Conservation (phyloP, 1,284 basidiomycete species). For the Fomitiporia mediterranea region DNA sequence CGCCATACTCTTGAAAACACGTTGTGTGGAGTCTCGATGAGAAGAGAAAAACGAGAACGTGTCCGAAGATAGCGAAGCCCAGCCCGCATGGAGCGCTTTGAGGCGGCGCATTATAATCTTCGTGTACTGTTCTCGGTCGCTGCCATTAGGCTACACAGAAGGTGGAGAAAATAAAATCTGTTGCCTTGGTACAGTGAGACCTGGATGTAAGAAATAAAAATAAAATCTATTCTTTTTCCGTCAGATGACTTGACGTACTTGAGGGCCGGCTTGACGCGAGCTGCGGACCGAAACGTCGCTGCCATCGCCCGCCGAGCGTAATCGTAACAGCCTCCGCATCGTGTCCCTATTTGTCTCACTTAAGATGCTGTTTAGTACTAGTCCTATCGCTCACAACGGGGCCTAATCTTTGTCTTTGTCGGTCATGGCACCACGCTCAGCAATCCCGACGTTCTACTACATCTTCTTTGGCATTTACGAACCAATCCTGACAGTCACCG, state of each 20-base stretch:
- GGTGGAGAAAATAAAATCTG: slow-evolving; percentile 34
- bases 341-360: slow-evolving; percentile 21
- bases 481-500: slow-evolving; percentile 57
- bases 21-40: not conserved
- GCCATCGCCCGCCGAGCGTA: too few species aligned
- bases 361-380: slow-evolving; percentile 29
- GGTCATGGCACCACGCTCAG: slow-evolving; percentile 38
- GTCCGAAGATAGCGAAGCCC: slow-evolving; percentile 71
- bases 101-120: slow-evolving; percentile 66
- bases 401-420: not conserved
- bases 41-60: slow-evolving; percentile 26
- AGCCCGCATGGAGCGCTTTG: slow-evolving; percentile 27
- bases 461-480: slow-evolving; percentile 68
- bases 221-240: slow-evolving; percentile 4
- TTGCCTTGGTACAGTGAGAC: slow-evolving; percentile 53
- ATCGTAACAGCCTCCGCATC: too few species aligned
- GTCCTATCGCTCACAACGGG: not conserved
- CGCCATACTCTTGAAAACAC: too few species aligned
- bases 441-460: slow-evolving; percentile 68
- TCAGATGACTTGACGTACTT: slow-evolving; percentile 25
- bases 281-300: too few species aligned
- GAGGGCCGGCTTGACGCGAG: slow-evolving; percentile 28
- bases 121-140: slow-evolving; percentile 57
- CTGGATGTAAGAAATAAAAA: slow-evolving; percentile 47
- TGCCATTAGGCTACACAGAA: slow-evolving; percentile 62